These are phyloP conservation scores for Angomonas deanei DNA, from an alignment of 208 protist species.

Conservation along the genomic window DNA sequence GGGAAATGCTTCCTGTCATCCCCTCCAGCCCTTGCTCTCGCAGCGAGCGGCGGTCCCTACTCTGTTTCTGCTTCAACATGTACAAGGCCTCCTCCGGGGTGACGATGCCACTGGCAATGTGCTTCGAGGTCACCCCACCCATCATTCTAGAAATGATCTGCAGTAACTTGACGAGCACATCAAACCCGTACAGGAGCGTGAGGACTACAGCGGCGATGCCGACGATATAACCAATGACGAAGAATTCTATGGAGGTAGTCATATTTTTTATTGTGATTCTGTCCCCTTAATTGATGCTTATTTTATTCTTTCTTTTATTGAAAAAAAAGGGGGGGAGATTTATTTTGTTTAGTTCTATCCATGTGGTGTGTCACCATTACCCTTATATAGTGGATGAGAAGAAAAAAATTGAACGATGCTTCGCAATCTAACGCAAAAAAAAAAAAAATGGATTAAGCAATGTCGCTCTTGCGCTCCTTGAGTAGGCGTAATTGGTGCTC, in stretches of 20 bases:
- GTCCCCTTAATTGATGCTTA: neutral
- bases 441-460: neutral
- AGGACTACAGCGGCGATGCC: slow-evolving; percentile 35
- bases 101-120: neutral
- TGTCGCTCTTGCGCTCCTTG: neutral
- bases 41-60: neutral
- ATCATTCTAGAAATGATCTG: neutral
- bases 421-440: slow-evolving; percentile 1
- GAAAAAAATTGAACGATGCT: neutral
- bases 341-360: no score
- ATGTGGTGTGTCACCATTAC: no score
- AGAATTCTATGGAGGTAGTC: slow-evolving; percentile 5
- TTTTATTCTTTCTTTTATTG: slow-evolving; percentile 1
- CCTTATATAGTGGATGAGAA: no score
- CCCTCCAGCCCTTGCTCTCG: slow-evolving; percentile 30
- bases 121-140: neutral
- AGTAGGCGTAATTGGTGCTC: neutral
- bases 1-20: slow-evolving; percentile 20
- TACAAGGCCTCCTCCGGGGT: neutral
- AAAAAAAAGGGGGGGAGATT: no score
- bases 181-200: slow-evolving; percentile 47
- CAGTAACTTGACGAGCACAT: slow-evolving; percentile 13
- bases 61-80: neutral
- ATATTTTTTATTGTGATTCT: neutral
- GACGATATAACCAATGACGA: slow-evolving; percentile 51